Evolutionary conservation across 2,329 filamentous ascomycete genomes (phyloP).

Genomic region (Hirsutella minnesotensis): DNA sequence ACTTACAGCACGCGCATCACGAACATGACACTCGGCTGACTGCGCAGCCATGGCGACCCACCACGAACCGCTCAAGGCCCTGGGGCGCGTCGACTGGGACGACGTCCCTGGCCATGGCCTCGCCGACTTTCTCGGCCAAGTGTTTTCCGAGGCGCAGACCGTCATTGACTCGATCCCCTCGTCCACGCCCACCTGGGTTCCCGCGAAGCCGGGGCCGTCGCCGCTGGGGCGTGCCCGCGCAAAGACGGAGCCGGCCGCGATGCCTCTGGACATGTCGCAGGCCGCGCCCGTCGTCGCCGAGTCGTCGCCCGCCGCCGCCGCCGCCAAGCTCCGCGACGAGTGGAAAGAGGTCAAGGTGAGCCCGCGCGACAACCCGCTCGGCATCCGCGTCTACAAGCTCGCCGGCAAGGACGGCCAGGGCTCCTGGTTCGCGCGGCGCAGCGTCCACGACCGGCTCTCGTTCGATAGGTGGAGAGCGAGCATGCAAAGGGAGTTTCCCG

Average conservation of each 20-base stretch:
- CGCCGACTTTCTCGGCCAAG: constrained; percentile 39
- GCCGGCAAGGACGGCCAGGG: constrained; percentile 69
- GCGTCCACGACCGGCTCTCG: constrained; percentile 65
- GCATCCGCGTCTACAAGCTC: constrained; percentile 70
- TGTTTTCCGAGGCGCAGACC: constrained; percentile 56
- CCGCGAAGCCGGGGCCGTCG: constrained; percentile 23
- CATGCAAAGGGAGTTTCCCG: constrained; percentile 66
- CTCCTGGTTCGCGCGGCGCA: constrained; percentile 79
- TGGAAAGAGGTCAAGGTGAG: constrained; percentile 79
- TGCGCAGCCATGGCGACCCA: constrained; percentile 36
- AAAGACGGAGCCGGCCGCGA: constrained; percentile 40
- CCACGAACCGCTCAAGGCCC: constrained; percentile 45
- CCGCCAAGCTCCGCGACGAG: constrained; percentile 56
- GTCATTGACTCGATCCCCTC: constrained; percentile 66
- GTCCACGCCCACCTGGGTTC: constrained; percentile 16
- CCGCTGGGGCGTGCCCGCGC: constrained; percentile 36
- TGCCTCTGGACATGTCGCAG: too few species aligned
- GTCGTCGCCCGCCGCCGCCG: constrained; percentile 5
- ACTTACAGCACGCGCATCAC: too few species aligned
- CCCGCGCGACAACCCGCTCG: constrained; percentile 61
- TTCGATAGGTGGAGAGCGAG: constrained; percentile 71
- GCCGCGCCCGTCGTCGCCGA: constrained; percentile 30
- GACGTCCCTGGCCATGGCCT: constrained; percentile 34
- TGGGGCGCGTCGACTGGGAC: constrained; percentile 44
- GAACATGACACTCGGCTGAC: neutral